phyloP scores from a whole-genome alignment of 202 grass and related monocot species.

The Carex arenaria region DNA sequence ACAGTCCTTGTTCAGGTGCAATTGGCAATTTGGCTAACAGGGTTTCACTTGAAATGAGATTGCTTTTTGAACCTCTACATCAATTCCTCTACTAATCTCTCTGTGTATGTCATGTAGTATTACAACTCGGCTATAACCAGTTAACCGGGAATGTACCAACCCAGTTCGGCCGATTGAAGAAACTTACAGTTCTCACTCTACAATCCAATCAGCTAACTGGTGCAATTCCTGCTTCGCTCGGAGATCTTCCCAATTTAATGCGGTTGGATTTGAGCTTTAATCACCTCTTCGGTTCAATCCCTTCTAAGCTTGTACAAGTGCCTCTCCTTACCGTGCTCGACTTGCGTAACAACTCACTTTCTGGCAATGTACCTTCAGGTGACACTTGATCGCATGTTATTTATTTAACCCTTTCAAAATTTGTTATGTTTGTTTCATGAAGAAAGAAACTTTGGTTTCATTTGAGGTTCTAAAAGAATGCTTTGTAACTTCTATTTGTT shows the following conservation, averaged over 20 bases:
- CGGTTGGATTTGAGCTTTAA: constrained; percentile 93
- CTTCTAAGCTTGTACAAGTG: constrained; percentile 49
- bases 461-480: not conserved
- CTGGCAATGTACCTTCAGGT: constrained; percentile 80
- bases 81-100: not conserved
- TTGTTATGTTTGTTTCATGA: not conserved
- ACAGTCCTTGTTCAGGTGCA: not conserved
- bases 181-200: constrained; percentile 71
- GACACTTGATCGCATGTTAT: not conserved
- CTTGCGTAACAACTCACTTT: constrained; percentile 86
- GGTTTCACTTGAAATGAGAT: not conserved
- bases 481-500: not conserved
- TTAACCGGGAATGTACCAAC: constrained; percentile 74
- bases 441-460: not conserved
- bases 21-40: not conserved
- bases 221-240: constrained; percentile 80
- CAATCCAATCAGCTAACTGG: constrained; percentile 85
- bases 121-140: constrained; percentile 88
- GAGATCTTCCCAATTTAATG: constrained; percentile 49
- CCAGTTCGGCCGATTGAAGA: constrained; percentile 64
- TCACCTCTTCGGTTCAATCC: constrained; percentile 73
- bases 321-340: constrained; percentile 65
- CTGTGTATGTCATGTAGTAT: constrained; percentile 35
- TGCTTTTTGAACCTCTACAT: not conserved
- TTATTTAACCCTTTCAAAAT: not conserved